phyloP scores from a whole-genome alignment of 345 rosid species.

The Salix dunnii region DNA sequence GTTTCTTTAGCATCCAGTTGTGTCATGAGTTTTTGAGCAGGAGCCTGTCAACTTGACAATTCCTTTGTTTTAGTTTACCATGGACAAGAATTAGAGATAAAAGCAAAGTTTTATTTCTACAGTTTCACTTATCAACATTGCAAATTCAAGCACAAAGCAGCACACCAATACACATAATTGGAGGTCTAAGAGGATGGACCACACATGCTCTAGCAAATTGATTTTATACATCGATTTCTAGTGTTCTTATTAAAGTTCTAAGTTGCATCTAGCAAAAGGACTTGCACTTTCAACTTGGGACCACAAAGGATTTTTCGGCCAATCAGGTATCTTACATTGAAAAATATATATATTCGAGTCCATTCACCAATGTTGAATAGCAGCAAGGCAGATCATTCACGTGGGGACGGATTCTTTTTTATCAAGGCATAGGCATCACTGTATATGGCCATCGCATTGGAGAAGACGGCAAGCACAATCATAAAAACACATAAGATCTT shows the following conservation, averaged over 20 bases:
- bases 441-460: slow-evolving; percentile 71
- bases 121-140: background rate
- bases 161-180: slow-evolving; percentile 6
- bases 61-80: too few relatives aligned
- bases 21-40: too few relatives aligned
- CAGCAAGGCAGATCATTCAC: slow-evolving; percentile 14
- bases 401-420: slow-evolving; percentile 36
- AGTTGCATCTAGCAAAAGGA: slow-evolving; percentile 1
- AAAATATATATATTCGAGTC: background rate
- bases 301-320: background rate
- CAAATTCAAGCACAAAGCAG: slow-evolving; percentile 14
- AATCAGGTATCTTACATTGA: background rate
- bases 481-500: slow-evolving; percentile 55
- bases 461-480: slow-evolving; percentile 74
- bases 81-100: background rate
- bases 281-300: background rate
- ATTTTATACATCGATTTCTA: slow-evolving; percentile 13
- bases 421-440: slow-evolving; percentile 63
- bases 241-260: slow-evolving; percentile 12
- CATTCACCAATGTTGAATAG: background rate
- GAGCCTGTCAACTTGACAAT: too few relatives aligned
- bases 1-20: too few relatives aligned
- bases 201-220: background rate
- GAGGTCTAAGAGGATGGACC: background rate
- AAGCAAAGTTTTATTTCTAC: background rate